A percentile compares a stretch with the other conserved stretches of the same genome.
Conservation (phyloP, 2,329 filamentous ascomycete genomes). For the Helotiales sp. region DNA sequence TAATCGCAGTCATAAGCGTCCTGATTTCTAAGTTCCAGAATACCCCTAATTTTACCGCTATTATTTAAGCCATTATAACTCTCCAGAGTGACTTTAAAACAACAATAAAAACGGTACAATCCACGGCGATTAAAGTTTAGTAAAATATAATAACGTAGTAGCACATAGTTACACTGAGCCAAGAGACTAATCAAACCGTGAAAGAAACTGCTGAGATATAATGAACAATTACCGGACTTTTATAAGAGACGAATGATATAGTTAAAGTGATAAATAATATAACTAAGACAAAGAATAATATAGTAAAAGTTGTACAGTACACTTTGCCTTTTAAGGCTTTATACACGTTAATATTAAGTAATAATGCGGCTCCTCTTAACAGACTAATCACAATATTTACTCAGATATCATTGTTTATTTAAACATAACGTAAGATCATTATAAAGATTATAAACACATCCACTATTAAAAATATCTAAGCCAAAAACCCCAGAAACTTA, state of each 20-base stretch:
- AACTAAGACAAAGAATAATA: background rate
- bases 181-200: conserved; percentile 13
- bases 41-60: background rate
- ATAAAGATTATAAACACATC: too few relatives aligned
- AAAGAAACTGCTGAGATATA: conserved; percentile 3
- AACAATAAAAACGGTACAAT: background rate
- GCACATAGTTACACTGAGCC: conserved; percentile 9
- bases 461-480: too few relatives aligned
- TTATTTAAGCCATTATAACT: conserved; percentile 14
- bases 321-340: background rate
- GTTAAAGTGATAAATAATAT: background rate
- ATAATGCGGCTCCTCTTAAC: too few relatives aligned
- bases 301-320: background rate
- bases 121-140: conserved; percentile 12
- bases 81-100: conserved; percentile 15
- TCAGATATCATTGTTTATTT: too few relatives aligned
- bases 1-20: conserved; percentile 16
- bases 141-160: conserved; percentile 8
- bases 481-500: too few relatives aligned
- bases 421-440: too few relatives aligned
- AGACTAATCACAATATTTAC: too few relatives aligned
- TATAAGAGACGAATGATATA: conserved; percentile 14
- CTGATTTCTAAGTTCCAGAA: conserved; percentile 18
- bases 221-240: conserved; percentile 9
- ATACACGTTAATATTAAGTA: too few relatives aligned